Conservation (phyloP, 2,329 filamentous ascomycete species). For the Paecilomyces sp. region DNA sequence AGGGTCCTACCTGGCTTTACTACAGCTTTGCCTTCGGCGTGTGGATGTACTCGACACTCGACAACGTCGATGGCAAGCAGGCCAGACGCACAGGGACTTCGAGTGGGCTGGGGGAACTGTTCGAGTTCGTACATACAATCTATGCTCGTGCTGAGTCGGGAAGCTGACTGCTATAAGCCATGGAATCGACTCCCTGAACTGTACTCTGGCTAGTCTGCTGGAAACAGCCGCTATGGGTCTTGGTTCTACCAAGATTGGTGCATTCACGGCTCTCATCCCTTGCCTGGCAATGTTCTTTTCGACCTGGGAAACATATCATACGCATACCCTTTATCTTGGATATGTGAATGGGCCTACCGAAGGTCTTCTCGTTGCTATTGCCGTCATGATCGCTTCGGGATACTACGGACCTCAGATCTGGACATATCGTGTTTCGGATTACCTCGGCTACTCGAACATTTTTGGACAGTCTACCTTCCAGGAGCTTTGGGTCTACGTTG, state of each 20-base stretch:
- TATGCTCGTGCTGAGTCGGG: constrained; percentile 3
- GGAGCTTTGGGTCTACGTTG: constrained; percentile 77
- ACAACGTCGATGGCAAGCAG: constrained; percentile 98
- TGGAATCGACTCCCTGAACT: constrained; percentile 96
- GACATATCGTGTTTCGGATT: constrained; percentile 64
- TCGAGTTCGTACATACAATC: constrained; percentile 55
- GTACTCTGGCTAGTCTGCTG: constrained; percentile 82
- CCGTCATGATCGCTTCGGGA: constrained; percentile 79
- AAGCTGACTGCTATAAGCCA: constrained; percentile 48
- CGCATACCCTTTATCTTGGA: constrained; percentile 91
- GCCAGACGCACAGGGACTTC: constrained; percentile 90
- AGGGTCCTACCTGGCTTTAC: constrained; percentile 88
- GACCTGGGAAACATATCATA: constrained; percentile 99
- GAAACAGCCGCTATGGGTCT: constrained; percentile 91
- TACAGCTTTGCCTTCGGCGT: constrained; percentile 92
- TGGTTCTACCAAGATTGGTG: constrained; percentile 73
- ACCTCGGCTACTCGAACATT: constrained; percentile 57
- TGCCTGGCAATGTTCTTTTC: constrained; percentile 99
- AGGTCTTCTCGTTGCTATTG: constrained; percentile 80
- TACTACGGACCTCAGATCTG: constrained; percentile 84
- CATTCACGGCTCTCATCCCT: constrained; percentile 85
- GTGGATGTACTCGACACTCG: constrained; percentile 98
- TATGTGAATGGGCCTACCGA: constrained; percentile 97
- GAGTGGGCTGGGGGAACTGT: constrained; percentile 88
- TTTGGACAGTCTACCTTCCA: constrained; percentile 69